These are phyloP conservation scores for Lasiodiplodia theobromae DNA, from an alignment of 2,329 filamentous ascomycete species.

Conservation along the genomic window DNA sequence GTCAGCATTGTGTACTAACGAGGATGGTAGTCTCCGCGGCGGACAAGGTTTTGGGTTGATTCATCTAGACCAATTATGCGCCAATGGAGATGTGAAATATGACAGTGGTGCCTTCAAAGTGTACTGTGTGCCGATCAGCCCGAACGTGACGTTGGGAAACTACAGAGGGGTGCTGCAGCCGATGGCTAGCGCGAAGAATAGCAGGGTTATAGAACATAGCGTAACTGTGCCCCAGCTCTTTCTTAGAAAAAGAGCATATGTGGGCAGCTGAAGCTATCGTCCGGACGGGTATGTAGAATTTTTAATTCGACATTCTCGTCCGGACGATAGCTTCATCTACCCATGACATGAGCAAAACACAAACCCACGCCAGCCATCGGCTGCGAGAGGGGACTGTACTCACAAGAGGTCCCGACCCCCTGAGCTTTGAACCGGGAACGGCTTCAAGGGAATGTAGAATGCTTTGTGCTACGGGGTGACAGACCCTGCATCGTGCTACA, in stretches of 20 bases:
- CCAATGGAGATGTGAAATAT: background rate
- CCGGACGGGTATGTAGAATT: no score
- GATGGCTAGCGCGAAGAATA: no score
- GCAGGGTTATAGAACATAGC: no score
- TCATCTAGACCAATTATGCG: background rate
- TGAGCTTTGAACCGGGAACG: background rate
- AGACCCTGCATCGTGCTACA: background rate
- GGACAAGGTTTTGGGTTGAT: slow-evolving; percentile 31
- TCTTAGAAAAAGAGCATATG: no score
- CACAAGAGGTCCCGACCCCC: background rate
- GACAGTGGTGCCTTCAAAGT: background rate
- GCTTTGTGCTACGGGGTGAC: background rate
- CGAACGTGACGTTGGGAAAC: background rate
- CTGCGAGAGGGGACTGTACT: background rate
- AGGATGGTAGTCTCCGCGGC: slow-evolving; percentile 25
- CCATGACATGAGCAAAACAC: no score
- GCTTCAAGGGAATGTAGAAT: background rate
- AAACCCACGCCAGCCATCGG: no score
- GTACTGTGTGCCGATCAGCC: background rate
- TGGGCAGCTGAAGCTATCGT: no score
- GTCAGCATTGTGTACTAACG: background rate
- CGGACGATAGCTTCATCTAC: no score
- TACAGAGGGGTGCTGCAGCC: background rate
- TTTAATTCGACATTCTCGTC: no score
- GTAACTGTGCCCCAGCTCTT: no score